Conservation (phyloP, 2,329 filamentous ascomycete genomes). For the Cladorrhinum sp. region DNA sequence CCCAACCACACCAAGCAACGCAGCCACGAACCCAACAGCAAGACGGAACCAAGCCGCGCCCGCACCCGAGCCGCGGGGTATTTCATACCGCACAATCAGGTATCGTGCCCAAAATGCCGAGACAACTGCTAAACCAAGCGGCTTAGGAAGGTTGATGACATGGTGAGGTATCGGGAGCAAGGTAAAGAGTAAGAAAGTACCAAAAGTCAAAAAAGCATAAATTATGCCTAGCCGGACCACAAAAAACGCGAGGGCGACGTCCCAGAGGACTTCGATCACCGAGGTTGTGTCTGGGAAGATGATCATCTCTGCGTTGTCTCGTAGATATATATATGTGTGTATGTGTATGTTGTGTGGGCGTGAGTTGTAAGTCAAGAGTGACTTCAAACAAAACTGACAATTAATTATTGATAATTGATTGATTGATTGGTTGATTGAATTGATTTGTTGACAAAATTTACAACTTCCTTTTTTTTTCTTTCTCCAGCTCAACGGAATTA, state of each 20-base stretch:
- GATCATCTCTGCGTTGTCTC: constrained; percentile 11
- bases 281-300: constrained; percentile 35
- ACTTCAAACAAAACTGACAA: too few species aligned
- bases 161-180: constrained; percentile 11
- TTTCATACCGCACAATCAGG: constrained; percentile 28
- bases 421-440: neutral
- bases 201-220: constrained; percentile 32
- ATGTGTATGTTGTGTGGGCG: constrained; percentile 1
- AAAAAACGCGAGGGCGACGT: constrained; percentile 37
- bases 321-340: too few species aligned
- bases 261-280: constrained; percentile 38
- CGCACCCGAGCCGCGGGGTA: too few species aligned
- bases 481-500: neutral
- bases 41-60: constrained; percentile 30
- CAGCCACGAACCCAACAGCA: constrained; percentile 30
- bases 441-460: too few species aligned
- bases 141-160: too few species aligned
- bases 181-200: constrained; percentile 22
- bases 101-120: constrained; percentile 26
- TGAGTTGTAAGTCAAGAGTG: neutral
- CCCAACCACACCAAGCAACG: constrained; percentile 25
- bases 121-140: too few species aligned
- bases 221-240: constrained; percentile 32
- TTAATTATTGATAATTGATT: neutral
- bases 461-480: too few species aligned